Evolutionary conservation across 768 basidiomycete species (phyloP).

Genomic region (Leccinum truebloodii): DNA sequence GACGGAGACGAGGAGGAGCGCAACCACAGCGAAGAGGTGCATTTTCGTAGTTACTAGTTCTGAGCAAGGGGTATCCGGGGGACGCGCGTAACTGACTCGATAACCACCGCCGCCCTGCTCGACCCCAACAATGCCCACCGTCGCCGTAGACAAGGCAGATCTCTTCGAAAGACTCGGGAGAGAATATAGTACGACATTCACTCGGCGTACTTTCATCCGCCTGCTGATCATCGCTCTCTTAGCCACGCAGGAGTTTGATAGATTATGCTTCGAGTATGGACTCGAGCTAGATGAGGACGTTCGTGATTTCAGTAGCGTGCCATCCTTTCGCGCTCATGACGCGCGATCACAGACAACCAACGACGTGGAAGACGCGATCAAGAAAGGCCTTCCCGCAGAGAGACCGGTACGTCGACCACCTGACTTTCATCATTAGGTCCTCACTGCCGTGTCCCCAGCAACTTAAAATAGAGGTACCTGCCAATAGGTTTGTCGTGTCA

Average conservation of each 20-base stretch:
- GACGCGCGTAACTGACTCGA: conserved; percentile 11
- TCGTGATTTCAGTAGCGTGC: conserved; percentile 30
- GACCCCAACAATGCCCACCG: conserved; percentile 74
- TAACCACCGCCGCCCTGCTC: not conserved
- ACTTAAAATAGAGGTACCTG: conserved; percentile 98
- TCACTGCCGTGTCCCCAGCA: conserved; percentile 52
- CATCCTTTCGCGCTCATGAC: conserved; percentile 2
- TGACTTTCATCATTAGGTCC: not conserved
- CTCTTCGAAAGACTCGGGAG: conserved; percentile 85
- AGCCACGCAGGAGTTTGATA: conserved; percentile 96
- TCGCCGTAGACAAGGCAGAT: conserved; percentile 94
- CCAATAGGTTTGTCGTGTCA: conserved; percentile 69
- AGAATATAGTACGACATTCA: conserved; percentile 64
- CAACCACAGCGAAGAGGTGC: conserved; percentile 2
- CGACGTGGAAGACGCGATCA: conserved; percentile 79
- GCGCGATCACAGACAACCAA: conserved; percentile 71
- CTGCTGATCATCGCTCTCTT: conserved; percentile 17
- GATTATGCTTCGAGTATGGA: conserved; percentile 95
- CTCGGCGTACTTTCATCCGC: conserved; percentile 6
- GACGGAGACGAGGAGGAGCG: conserved; percentile 17
- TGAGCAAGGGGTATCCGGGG: conserved; percentile 22
- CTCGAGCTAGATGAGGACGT: conserved; percentile 98
- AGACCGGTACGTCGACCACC: conserved; percentile 60
- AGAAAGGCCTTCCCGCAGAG: conserved; percentile 82
- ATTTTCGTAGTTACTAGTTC: conserved; percentile 9